These are phyloP conservation scores for Aureobasidium sp. DNA, from an alignment of 2,329 filamentous ascomycete genomes.

Conservation along the genomic window DNA sequence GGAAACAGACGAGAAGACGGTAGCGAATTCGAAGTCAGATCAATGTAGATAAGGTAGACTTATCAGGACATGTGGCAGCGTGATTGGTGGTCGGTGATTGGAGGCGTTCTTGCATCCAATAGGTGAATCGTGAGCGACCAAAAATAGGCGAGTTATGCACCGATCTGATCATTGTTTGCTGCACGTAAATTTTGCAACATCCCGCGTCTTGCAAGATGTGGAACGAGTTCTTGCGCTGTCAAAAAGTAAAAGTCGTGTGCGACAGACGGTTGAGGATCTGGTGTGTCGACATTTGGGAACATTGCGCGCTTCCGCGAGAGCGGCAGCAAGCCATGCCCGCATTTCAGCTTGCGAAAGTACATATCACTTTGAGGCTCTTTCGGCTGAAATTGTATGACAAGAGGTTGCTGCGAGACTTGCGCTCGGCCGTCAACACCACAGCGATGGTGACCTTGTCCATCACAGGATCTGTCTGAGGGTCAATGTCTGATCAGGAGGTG, in stretches of 20 bases:
- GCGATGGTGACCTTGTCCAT: not conserved
- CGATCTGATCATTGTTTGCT: not conserved
- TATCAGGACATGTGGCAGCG: not conserved
- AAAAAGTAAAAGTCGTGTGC: not conserved
- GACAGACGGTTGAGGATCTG: not conserved
- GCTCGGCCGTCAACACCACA: not conserved
- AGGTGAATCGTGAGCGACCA: not conserved
- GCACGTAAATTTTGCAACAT: not conserved
- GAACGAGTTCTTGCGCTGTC: not conserved
- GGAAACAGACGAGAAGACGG: not conserved
- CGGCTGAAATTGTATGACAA: not conserved
- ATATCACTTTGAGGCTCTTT: not conserved
- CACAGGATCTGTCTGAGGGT: not conserved
- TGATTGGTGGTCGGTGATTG: not conserved
- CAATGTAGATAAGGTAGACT: not conserved
- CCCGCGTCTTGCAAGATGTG: not conserved
- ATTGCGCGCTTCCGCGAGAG: not conserved
- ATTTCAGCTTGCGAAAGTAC: not conserved
- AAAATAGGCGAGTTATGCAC: constrained; percentile 1
- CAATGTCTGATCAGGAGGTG: not conserved
- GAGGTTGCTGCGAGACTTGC: not conserved
- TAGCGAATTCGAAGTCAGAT: not conserved
- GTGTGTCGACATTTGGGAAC: not conserved
- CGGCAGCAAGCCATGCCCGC: not conserved
- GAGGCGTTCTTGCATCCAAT: constrained; percentile 11